Conservation (phyloP, 2,329 filamentous ascomycete species). For the Xylaria hypoxylon region DNA sequence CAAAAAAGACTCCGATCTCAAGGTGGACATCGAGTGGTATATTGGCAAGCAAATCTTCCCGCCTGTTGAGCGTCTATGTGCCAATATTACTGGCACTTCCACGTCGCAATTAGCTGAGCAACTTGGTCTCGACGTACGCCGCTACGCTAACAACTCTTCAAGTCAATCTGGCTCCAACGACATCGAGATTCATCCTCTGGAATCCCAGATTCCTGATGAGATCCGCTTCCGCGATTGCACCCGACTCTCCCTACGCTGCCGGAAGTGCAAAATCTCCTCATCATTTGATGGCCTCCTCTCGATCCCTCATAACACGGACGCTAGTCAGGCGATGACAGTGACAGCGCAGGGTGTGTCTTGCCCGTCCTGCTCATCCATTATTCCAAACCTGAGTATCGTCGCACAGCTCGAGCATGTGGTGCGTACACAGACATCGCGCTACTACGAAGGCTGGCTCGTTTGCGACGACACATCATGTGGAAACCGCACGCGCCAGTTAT, state of each 20-base stretch:
- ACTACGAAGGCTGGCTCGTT: conserved; percentile 92
- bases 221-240: conserved; percentile 87
- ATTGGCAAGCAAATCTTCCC: conserved; percentile 98
- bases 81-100: conserved; percentile 93
- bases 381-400: conserved; percentile 79
- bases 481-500: conserved; percentile 89
- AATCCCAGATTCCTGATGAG: conserved; percentile 92
- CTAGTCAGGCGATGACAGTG: conserved; percentile 52
- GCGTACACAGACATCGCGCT: conserved; percentile 79
- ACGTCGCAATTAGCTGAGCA: conserved; percentile 91
- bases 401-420: conserved; percentile 90
- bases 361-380: conserved; percentile 71
- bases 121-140: conserved; percentile 88
- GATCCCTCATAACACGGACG: conserved; percentile 58
- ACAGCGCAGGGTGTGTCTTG: conserved; percentile 82
- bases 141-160: conserved; percentile 77
- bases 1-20: conserved; percentile 78
- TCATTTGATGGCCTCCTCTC: conserved; percentile 80
- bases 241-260: conserved; percentile 82
- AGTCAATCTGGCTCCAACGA: conserved; percentile 62
- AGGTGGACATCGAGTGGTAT: conserved; percentile 97
- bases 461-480: conserved; percentile 92
- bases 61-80: conserved; percentile 95
- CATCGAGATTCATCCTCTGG: conserved; percentile 86
- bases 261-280: conserved; percentile 78